Evolutionary conservation across 2,329 filamentous ascomycete genomes (phyloP), one percentile per base, ranked within the genome.

Genomic region (Colletotrichum sp.): DNA sequence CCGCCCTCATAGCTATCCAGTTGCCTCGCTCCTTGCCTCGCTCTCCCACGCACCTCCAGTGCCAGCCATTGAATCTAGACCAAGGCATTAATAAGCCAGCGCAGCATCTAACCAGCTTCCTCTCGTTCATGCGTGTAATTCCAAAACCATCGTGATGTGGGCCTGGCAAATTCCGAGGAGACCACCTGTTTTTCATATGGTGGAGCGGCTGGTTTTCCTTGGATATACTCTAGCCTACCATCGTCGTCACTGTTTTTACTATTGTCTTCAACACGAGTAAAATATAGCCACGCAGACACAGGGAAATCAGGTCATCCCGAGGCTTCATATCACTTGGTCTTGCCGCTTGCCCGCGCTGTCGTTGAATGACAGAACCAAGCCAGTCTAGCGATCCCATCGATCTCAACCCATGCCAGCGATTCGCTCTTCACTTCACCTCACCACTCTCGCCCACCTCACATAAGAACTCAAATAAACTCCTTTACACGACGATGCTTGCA

Each of bases 361-460:
- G 0, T 0, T 21, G 44, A 21, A 49, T 21, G 9, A n/a, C 18
- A 0, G n/a, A 49, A 13, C 44, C n/a, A 49, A 49, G 6, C 0
- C 44, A 4, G 44, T 49, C 44, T 24, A 8, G n/a, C 44, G n/a
- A 8, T 24, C 44, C 44, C n/a, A 13, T 21, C n/a, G 6, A 52
- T 52, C n/a, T 13, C 44, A 49, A 13, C 44, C n/a, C 44, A 52
- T 4, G n/a, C 44, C n/a, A 52, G 44, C 44, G 3, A 52, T 52
- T 52, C n/a, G n/a, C 44, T 21, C 39, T 39, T 39, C 8, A 44
- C 10, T 24, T 52, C 44, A 13, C 44, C 18, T 21, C 6, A 52
- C 44, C n/a, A 52, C 44, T 52, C 44, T 52, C n/a, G 44, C 44
- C 44, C 10, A 52, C n/a, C n/a, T 52, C n/a, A 52, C 12, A 49